These are phyloP conservation scores for Thinopyrum elongatum DNA, from an alignment of 176 grass and related monocot species.

Conservation along the genomic window DNA sequence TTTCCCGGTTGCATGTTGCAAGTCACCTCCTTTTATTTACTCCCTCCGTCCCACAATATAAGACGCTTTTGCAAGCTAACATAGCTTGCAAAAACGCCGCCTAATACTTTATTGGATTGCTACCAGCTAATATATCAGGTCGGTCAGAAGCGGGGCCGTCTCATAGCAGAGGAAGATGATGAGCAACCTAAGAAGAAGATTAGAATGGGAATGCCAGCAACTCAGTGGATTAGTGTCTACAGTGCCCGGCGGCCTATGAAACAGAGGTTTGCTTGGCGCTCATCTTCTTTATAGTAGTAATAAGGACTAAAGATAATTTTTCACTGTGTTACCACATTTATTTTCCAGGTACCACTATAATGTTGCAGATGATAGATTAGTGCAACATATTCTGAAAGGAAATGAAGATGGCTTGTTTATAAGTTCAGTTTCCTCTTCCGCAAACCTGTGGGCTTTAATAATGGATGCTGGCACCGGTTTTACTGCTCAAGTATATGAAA, in stretches of 20 bases:
- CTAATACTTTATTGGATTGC: constrained; percentile 30
- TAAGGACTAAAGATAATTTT: background rate
- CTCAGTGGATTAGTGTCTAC: constrained; percentile 94
- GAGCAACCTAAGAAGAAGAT: constrained; percentile 95
- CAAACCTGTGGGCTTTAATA: constrained; percentile 93
- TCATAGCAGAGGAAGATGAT: constrained; percentile 74
- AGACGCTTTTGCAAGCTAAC: too few relatives aligned
- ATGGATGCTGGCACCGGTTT: constrained; percentile 97
- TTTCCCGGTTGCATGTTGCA: background rate
- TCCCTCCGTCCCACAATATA: too few relatives aligned
- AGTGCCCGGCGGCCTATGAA: constrained; percentile 93
- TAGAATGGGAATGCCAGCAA: constrained; percentile 92
- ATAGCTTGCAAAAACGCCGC: background rate
- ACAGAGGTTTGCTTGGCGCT: constrained; percentile 58
- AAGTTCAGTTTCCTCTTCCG: constrained; percentile 78
- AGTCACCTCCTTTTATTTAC: background rate
- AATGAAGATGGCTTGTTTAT: constrained; percentile 98
- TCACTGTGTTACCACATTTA: constrained; percentile 14
- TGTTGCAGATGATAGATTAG: constrained; percentile 82
- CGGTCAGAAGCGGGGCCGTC: constrained; percentile 87
- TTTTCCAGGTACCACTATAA: constrained; percentile 96
- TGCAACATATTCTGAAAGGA: constrained; percentile 91
- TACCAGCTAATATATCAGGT: constrained; percentile 85
- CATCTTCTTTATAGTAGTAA: constrained; percentile 18
- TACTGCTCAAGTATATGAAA: constrained; percentile 78